These are phyloP conservation scores for Phycomyces nitens DNA, from an alignment of 192 early-diverging fungal genomes.

Conservation along the genomic window DNA sequence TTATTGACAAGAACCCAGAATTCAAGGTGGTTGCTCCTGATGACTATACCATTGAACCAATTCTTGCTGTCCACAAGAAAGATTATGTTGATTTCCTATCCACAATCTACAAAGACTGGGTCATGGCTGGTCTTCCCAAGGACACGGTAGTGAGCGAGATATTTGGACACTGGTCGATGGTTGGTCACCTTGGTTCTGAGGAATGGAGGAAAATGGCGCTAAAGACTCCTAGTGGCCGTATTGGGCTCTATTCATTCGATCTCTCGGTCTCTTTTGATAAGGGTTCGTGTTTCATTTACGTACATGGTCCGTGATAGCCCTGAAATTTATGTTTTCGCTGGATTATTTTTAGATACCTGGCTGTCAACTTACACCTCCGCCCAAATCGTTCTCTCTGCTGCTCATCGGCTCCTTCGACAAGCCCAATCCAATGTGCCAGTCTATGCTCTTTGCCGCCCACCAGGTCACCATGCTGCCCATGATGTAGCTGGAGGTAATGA, in stretches of 20 bases:
- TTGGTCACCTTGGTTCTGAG: slow-evolving; percentile 1
- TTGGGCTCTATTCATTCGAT: slow-evolving; percentile 7
- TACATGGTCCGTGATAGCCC: slow-evolving; percentile 37
- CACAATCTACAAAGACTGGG: slow-evolving; percentile 57
- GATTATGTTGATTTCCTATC: slow-evolving; percentile 60
- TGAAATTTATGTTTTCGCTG: no score
- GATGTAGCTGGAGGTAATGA: slow-evolving; percentile 46
- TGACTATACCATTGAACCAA: slow-evolving; percentile 56
- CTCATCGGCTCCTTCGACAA: slow-evolving; percentile 45
- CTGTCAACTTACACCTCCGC: slow-evolving; percentile 59
- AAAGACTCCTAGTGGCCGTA: not conserved
- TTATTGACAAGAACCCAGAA: slow-evolving; percentile 8
- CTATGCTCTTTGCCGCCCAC: slow-evolving; percentile 55
- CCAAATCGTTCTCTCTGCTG: slow-evolving; percentile 62
- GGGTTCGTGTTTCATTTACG: slow-evolving; percentile 43
- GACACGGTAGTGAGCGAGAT: slow-evolving; percentile 3
- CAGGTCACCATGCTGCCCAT: slow-evolving; percentile 54
- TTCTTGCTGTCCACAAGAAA: slow-evolving; percentile 51
- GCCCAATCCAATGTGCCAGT: slow-evolving; percentile 42
- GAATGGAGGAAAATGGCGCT: not conserved
- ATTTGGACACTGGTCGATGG: slow-evolving; percentile 1
- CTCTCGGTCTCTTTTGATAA: slow-evolving; percentile 13
- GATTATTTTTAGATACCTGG: slow-evolving; percentile 49
- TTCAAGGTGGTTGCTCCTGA: slow-evolving; percentile 11
- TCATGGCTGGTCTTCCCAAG: slow-evolving; percentile 6